Conservation (phyloP, 192 early-diverging fungal genomes). For the Rhizophlyctis rosea region DNA sequence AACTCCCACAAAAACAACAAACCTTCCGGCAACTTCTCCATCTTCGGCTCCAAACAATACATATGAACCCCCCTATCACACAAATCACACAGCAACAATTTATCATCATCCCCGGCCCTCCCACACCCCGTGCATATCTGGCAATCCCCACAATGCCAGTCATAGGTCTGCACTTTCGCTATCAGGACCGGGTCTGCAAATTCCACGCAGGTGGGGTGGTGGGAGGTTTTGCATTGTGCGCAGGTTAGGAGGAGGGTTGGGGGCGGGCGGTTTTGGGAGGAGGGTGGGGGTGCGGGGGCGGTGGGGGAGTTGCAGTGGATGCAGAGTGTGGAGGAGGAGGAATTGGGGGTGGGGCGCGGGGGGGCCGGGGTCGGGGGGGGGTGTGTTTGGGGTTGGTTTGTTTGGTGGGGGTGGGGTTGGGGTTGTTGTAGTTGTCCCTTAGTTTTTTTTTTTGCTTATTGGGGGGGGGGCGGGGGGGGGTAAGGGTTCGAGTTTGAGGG, state of each 20-base stretch:
- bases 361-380: too few relatives aligned
- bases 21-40: constrained; percentile 46
- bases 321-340: constrained; percentile 8
- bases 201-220: constrained; percentile 49
- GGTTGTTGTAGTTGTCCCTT: too few relatives aligned
- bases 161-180: constrained; percentile 37
- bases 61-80: constrained; percentile 58
- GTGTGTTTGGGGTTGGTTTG: too few relatives aligned
- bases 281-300: neutral
- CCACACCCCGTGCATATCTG: constrained; percentile 48
- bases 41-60: constrained; percentile 46
- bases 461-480: too few relatives aligned
- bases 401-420: too few relatives aligned
- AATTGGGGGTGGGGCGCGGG: neutral
- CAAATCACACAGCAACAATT: constrained; percentile 52
- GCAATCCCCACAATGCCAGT: constrained; percentile 52
- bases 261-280: neutral
- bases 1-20: neutral
- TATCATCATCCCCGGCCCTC: constrained; percentile 49
- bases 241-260: constrained; percentile 18
- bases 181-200: constrained; percentile 42
- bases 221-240: constrained; percentile 25
- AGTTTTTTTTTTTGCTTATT: too few relatives aligned
- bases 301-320: constrained; percentile 25
- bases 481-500: too few relatives aligned